phyloP scores from a whole-genome alignment of 768 basidiomycete genomes.

The Hygrocybe coccinea region DNA sequence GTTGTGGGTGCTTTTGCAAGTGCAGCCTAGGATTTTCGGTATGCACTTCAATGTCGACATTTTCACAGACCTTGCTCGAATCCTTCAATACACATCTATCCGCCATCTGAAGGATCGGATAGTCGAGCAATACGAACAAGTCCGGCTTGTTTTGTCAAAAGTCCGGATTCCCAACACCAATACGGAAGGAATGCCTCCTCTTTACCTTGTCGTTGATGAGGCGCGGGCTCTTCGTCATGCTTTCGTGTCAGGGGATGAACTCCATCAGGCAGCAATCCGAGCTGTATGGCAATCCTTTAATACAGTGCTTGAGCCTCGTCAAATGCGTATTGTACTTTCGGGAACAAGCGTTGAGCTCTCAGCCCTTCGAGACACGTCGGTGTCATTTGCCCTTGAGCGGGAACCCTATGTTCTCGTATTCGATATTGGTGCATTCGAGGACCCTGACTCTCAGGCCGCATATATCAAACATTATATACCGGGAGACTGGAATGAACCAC shows the following conservation, averaged over 20 bases:
- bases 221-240: background rate
- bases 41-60: background rate
- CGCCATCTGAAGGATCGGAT: background rate
- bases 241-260: background rate
- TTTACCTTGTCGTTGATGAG: conserved; percentile 2
- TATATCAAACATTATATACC: conserved; percentile 8
- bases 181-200: background rate
- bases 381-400: background rate
- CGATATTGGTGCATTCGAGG: conserved; percentile 8
- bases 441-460: conserved; percentile 3
- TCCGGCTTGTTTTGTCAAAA: background rate
- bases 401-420: background rate
- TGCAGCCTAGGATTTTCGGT: conserved; percentile 1
- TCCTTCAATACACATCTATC: background rate
- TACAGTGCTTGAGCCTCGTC: background rate
- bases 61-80: background rate
- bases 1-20: conserved; percentile 8
- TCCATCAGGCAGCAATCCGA: background rate
- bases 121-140: background rate
- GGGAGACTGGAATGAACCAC: conserved; percentile 2
- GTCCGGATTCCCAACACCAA: background rate
- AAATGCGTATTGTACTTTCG: conserved; percentile 7
- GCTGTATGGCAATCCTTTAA: background rate
- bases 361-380: background rate
- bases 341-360: conserved; percentile 3